Base-by-base conservation (phyloP, 139 green algal genomes). In the Microglena sp. region DNA sequence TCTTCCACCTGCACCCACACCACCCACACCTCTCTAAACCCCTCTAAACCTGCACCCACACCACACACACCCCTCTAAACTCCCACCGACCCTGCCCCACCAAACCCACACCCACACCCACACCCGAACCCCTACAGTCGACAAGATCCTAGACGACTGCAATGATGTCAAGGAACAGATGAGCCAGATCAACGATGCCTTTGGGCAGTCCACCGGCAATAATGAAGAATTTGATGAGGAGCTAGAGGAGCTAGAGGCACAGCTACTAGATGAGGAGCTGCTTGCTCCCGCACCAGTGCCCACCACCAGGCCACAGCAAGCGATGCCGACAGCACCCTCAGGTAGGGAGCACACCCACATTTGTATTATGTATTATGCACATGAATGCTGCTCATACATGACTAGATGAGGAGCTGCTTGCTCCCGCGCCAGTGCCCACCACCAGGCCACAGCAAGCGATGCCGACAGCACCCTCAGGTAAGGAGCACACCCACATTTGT, bases 61-160 rank as follows among this genome's bases (percentile, higher is more conserved):
- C n/a, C n/a, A n/a, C n/a, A n/a, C n/a, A n/a, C n/a, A n/a, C n/a
- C n/a, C n/a, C n/a, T n/a, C n/a, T n/a, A n/a, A n/a, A n/a, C n/a
- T n/a, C n/a, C n/a, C n/a, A n/a, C n/a, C n/a, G n/a, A n/a, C n/a
- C n/a, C n/a, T n/a, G n/a, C n/a, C n/a, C n/a, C n/a, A n/a, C n/a
- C n/a, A n/a, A n/a, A n/a, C n/a, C n/a, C n/a, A n/a, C n/a, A n/a
- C n/a, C n/a, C n/a, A n/a, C n/a, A n/a, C n/a, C n/a, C n/a, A n/a
- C n/a, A n/a, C n/a, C n/a, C n/a, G n/a, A n/a, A n/a, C n/a, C n/a
- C n/a, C n/a, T n/a, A n/a, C n/a, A n/a, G 90, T 99, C 24, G 93
- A 97, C 76, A 73, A 84, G 58, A 80, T 92, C 33, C 80, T 97
- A 68, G 93, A 97, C 54, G 90, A 96, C 50, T 97, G 98, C 77